Evolutionary conservation across 306 rosid species (phyloP), one percentile per base, ranked within the genome.

Genomic region (Cucurbita moschata): DNA sequence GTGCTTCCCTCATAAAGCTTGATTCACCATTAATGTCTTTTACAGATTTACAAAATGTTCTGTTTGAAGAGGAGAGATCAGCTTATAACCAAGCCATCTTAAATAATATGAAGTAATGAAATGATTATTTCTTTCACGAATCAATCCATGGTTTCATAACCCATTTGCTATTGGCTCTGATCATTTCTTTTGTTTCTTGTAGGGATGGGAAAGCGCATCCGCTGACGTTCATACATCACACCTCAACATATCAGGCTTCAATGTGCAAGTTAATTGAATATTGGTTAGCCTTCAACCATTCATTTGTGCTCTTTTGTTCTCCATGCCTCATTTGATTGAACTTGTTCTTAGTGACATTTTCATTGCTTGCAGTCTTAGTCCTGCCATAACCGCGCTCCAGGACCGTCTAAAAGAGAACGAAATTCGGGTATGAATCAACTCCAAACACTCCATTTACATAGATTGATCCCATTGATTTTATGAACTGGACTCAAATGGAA

Each of bases 171-270:
- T 59, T 76, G 61, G 62, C 66, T 59, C 75, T 79, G 73, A 67
- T 81, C 67, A 58, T 67, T 7, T 75, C 46, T 78, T 44, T 4
- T 68, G 49, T 58, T 76, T 71, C 72, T 63, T 79, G 14, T 79
- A 95, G 99, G 88, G 96, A 87, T 57, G 94, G 90, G 72, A 91
- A 87, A 86, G 81, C 85, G 84, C 99, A 95, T 85, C 99, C 99
- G 7, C 92, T 95, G 72, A 81, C 90, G 68, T 95, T 84, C 82
- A 79, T 95, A 81, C 97, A 95, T 79, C 97, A 95, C 81, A 81
- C 99, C 42, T 91, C 99, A 75, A 95, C 96, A 39, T 95, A 95
- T 81, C 97, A 95, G 81, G 89, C 99, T 85, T 95, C 99, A 72
- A 81, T 95, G 87, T 91, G 99, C 97, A 95, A 95, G 78, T 81